phyloP scores from a whole-genome alignment of 495 filamentous ascomycete genomes.

The Darksidea phi region DNA sequence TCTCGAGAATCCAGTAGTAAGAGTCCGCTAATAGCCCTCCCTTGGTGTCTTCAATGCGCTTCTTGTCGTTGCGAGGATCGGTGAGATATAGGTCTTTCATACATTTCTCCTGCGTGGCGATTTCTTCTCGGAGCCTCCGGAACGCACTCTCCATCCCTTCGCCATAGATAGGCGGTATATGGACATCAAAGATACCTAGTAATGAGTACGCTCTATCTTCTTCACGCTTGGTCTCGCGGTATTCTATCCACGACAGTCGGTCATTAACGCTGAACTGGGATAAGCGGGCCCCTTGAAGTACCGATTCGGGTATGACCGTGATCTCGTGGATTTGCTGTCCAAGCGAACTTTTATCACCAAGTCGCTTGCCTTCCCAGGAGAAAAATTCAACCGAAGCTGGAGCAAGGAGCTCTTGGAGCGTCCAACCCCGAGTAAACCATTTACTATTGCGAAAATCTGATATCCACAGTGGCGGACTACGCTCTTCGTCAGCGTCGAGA shows the following conservation, averaged over 20 bases:
- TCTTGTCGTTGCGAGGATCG: constrained; percentile 41
- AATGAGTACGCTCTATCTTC: too few species aligned
- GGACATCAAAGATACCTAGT: not conserved
- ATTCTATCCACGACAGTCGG: not conserved
- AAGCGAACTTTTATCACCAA: constrained; percentile 9
- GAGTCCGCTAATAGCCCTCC: constrained; percentile 42
- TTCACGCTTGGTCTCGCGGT: too few species aligned
- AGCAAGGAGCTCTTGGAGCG: constrained; percentile 6
- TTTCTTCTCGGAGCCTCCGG: constrained; percentile 1
- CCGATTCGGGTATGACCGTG: not conserved
- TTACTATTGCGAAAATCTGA: not conserved
- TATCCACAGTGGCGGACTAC: not conserved
- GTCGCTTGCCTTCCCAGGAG: constrained; percentile 3
- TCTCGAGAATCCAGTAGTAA: constrained; percentile 49
- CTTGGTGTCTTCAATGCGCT: constrained; percentile 39
- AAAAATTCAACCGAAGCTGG: constrained; percentile 3
- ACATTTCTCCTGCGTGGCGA: constrained; percentile 10
- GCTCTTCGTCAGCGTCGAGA: not conserved
- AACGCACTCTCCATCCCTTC: constrained; percentile 5
- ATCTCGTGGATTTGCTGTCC: constrained; percentile 5
- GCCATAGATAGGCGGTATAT: constrained; percentile 3
- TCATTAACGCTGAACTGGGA: constrained; percentile 20
- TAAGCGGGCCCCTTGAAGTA: constrained; percentile 13
- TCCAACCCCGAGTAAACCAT: not conserved
- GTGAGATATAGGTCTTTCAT: constrained; percentile 10